Evolutionary conservation across 2,329 filamentous ascomycete genomes (phyloP).

Genomic region (Pseudocercospora ulei): DNA sequence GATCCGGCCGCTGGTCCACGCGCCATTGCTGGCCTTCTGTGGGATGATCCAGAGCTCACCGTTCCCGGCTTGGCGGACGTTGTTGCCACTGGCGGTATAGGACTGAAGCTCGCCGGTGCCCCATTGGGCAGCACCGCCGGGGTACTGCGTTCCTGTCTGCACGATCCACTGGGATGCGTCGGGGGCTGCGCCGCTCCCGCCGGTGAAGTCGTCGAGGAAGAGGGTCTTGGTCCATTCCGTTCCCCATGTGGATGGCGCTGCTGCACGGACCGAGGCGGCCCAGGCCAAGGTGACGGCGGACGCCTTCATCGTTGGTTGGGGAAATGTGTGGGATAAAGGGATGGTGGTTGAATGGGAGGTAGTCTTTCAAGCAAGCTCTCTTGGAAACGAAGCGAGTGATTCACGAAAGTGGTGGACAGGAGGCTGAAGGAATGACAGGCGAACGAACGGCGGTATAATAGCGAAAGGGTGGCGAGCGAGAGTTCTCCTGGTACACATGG

Average conservation of each 20-base stretch:
- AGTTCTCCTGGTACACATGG: constrained; percentile 1
- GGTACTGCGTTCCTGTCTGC: constrained; percentile 42
- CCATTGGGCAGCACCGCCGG: constrained; percentile 41
- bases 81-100: constrained; percentile 38
- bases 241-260: constrained; percentile 13
- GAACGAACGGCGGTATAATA: constrained; percentile 8
- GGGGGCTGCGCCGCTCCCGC: constrained; percentile 31
- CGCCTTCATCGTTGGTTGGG: constrained; percentile 16
- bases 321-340: constrained; percentile 2
- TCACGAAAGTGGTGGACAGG: constrained; percentile 3
- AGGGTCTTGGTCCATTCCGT: constrained; percentile 22
- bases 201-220: constrained; percentile 35
- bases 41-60: constrained; percentile 38
- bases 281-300: constrained; percentile 14
- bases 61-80: constrained; percentile 37
- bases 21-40: constrained; percentile 24
- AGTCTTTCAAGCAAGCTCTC: constrained; percentile 1
- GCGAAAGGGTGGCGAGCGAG: neutral
- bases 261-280: constrained; percentile 14
- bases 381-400: no score
- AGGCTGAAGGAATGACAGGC: constrained; percentile 8
- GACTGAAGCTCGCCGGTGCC: constrained; percentile 44
- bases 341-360: constrained; percentile 4
- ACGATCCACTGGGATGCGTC: constrained; percentile 40
- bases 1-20: constrained; percentile 22